A percentile compares a stretch with the other conserved stretches of the same genome.
Conservation (phyloP, 2,329 filamentous ascomycete genomes). For the Cryphonectria japonica region DNA sequence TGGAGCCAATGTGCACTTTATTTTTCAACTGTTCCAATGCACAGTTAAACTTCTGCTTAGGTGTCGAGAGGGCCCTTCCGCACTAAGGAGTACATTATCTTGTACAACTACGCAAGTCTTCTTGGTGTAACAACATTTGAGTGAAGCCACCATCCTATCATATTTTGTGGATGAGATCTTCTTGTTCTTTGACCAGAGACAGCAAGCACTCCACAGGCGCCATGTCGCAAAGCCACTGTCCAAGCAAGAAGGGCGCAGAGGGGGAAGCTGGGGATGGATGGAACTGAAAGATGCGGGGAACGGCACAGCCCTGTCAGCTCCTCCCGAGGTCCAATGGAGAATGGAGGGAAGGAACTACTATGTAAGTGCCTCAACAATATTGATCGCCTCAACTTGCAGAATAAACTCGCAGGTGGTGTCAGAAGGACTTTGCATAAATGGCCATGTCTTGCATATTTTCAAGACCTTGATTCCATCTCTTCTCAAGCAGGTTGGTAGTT, state of each 20-base stretch:
- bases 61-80: too few species aligned
- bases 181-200: not conserved
- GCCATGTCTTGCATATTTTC: not conserved
- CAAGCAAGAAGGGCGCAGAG: too few species aligned
- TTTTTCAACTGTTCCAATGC: not conserved
- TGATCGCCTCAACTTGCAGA: too few species aligned
- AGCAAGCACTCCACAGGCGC: not conserved
- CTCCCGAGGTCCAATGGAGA: slow-evolving; percentile 4
- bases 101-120: too few species aligned
- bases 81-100: too few species aligned
- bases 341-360: not conserved
- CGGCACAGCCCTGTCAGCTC: not conserved
- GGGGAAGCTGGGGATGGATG: not conserved
- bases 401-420: too few species aligned
- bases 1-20: too few species aligned
- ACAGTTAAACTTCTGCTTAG: too few species aligned
- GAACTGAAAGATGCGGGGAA: not conserved
- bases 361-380: not conserved
- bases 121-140: not conserved
- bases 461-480: too few species aligned
- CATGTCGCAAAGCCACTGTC: too few species aligned
- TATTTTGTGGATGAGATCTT: not conserved
- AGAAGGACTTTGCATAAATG: too few species aligned
- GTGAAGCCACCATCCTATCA: not conserved
- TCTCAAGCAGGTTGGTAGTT: too few species aligned